Conservation (phyloP, 2,329 filamentous ascomycete species). For the Arthrinium phaeospermum region DNA sequence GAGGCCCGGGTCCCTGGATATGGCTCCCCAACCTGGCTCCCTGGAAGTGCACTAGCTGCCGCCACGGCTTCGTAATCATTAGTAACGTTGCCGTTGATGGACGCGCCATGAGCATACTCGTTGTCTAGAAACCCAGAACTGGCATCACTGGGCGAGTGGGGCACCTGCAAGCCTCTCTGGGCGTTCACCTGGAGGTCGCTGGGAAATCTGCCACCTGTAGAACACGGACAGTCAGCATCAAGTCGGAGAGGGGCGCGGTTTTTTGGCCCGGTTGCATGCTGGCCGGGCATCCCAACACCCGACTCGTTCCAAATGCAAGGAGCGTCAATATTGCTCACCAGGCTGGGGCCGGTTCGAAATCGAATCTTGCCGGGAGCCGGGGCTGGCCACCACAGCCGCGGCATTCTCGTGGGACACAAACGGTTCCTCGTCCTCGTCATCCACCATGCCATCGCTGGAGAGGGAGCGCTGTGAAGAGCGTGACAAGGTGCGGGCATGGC, state of each 20-base stretch:
- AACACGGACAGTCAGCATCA: conserved; percentile 15
- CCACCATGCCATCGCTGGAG: conserved; percentile 78
- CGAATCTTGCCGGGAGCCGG: conserved; percentile 55
- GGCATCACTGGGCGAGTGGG: conserved; percentile 81
- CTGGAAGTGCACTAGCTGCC: conserved; percentile 61
- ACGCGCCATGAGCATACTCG: conserved; percentile 31
- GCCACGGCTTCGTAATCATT: conserved; percentile 64
- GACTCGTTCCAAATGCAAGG: conserved; percentile 13
- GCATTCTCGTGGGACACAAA: conserved; percentile 60
- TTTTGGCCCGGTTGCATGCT: neutral
- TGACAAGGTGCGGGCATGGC: conserved; percentile 79
- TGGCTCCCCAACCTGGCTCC: conserved; percentile 46
- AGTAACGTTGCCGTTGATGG: conserved; percentile 29
- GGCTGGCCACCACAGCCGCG: conserved; percentile 56
- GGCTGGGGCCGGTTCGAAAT: conserved; percentile 75
- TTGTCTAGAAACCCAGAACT: conserved; percentile 64
- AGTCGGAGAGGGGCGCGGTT: neutral
- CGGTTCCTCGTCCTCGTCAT: conserved; percentile 74
- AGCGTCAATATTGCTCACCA: conserved; percentile 66
- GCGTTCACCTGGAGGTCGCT: conserved; percentile 87
- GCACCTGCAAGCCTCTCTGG: conserved; percentile 78
- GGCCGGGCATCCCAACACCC: neutral
- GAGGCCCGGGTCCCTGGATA: conserved; percentile 31
- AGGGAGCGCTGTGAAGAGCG: conserved; percentile 65
- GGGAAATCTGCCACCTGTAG: conserved; percentile 70